phyloP scores from a whole-genome alignment of 805 yeast genomes.

The Kuraishia ogatae region DNA sequence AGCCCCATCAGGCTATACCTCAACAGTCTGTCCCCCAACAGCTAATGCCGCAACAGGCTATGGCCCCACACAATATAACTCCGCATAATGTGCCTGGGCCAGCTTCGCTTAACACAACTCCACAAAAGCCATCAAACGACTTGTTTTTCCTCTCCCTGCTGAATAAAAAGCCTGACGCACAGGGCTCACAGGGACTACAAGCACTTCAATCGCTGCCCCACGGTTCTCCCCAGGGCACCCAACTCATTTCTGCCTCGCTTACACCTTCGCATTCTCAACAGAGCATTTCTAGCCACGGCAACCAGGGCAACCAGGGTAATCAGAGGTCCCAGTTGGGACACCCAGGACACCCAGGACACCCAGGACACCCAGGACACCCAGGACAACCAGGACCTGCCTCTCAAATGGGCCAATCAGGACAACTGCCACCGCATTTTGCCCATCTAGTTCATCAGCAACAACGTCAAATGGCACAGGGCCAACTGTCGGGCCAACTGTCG shows the following conservation, averaged over 20 bases:
- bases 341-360: background rate
- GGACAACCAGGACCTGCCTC: background rate
- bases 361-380: background rate
- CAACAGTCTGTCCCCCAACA: too few relatives aligned
- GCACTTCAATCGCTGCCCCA: background rate
- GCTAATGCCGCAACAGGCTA: too few relatives aligned
- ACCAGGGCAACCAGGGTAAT: background rate
- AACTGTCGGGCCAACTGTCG: background rate
- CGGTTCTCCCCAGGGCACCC: background rate
- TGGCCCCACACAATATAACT: too few relatives aligned
- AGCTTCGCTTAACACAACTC: background rate
- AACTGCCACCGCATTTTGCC: background rate
- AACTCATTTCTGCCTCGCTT: background rate
- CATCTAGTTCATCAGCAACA: background rate
- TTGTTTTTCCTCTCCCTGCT: slow-evolving; percentile 1
- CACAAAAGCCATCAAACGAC: background rate
- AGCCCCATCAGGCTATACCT: too few relatives aligned
- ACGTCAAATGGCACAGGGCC: background rate
- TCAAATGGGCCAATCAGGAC: background rate
- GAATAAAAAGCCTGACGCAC: background rate
- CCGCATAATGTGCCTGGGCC: background rate
- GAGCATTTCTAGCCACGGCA: background rate
- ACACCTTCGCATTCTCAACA: background rate
- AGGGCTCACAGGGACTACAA: background rate
- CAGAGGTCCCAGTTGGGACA: background rate